These are phyloP conservation scores for Paecilomyces formosus DNA, from an alignment of 2,329 filamentous ascomycete genomes.

Conservation along the genomic window DNA sequence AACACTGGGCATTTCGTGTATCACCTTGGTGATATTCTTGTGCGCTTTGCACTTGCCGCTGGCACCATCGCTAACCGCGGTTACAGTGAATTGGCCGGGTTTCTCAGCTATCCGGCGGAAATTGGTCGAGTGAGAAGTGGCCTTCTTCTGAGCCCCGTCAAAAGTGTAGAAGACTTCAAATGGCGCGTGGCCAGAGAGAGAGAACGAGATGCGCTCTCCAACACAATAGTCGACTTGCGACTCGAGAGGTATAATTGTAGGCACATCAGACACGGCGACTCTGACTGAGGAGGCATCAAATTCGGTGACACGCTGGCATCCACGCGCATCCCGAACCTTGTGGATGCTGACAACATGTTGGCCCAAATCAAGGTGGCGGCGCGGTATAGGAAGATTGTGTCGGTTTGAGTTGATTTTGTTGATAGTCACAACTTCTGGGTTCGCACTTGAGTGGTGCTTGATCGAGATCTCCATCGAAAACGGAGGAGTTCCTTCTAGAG, in stretches of 20 bases:
- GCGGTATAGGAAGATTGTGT: conserved; percentile 77
- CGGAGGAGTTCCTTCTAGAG: conserved; percentile 72
- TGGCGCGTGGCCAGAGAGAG: conserved; percentile 79
- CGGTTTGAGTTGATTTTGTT: conserved; percentile 67
- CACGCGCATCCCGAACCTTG: conserved; percentile 77
- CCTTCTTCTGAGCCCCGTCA: conserved; percentile 68
- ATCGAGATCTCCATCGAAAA: conserved; percentile 90
- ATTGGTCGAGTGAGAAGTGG: conserved; percentile 61
- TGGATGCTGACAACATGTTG: conserved; percentile 82
- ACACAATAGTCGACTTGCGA: conserved; percentile 85
- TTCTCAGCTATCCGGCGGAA: conserved; percentile 92
- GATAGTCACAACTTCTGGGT: conserved; percentile 74
- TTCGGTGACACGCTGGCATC: conserved; percentile 74
- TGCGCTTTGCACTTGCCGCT: conserved; percentile 73
- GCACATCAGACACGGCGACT: conserved; percentile 87
- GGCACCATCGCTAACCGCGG: conserved; percentile 76
- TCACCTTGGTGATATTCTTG: conserved; percentile 70
- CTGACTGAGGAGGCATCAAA: conserved; percentile 68
- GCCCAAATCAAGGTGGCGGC: conserved; percentile 77
- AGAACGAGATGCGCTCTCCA: conserved; percentile 88
- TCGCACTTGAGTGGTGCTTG: conserved; percentile 76
- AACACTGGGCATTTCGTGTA: conserved; percentile 88
- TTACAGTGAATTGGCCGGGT: conserved; percentile 82
- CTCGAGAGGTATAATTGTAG: conserved; percentile 81
- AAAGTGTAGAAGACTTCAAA: conserved; percentile 94